Evolutionary conservation across 805 yeast species (phyloP), one percentile per base, ranked within the genome.

Genomic region (Candida fluviatilis): DNA sequence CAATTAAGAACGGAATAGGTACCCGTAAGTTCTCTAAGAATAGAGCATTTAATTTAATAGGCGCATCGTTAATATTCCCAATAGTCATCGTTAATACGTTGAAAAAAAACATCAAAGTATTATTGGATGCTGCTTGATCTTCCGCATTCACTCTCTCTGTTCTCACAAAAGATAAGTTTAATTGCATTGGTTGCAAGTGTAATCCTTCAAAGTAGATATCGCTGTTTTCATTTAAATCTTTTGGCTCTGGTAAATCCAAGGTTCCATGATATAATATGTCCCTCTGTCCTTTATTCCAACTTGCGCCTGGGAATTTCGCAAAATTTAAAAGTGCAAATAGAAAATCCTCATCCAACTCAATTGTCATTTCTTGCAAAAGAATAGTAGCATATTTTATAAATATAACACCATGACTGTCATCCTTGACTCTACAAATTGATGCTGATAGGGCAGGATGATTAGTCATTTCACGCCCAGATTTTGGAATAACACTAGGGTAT

Each of bases 41-140:
- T 48, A 95, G 69, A 0, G 98, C 89, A 52, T 91, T 88, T 56
- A 93, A 66, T 52, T 84, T 77, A 31, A 93, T 85, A 1, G 98
- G 98, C 0, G 99, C 99, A 60, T 93, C 97, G 55, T 91, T 91
- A 43, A 95, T 86, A 57, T 91, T 93, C 18, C 98, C 99, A 45
- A 93, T 78, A 0, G 99, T 95, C 97, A 91, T 90, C 0, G 97
- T 89, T 42, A 93, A 66, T 27, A 91, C 80, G 57, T 93, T 88
- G 48, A 87, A 70, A 45, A 88, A 78, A 57, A 85, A 84, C 75
- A 82, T 75, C 35, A 90, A 56, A 0, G 93, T 69, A 46, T 80
- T 82, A 33, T 78, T 80, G 2, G 84, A 66, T 2, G 75, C 57
- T 0, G 69, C 63, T 10, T 80, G 74, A 39, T 81, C 87, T 39